Evolutionary conservation across 768 basidiomycete genomes (phyloP).

Genomic region (Aureoboletus auriporus): DNA sequence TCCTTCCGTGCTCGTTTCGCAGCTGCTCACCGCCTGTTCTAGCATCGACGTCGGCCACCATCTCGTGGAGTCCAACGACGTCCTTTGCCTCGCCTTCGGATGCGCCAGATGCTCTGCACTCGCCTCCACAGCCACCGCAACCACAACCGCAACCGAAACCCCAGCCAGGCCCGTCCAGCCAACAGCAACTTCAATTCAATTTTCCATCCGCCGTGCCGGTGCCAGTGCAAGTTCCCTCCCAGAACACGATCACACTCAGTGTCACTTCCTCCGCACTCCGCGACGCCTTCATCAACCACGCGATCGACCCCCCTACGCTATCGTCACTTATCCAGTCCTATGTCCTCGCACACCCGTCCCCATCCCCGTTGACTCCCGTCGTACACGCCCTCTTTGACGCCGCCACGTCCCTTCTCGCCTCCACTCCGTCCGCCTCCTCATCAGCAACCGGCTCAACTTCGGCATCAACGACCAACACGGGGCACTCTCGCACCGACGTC

Average conservation of each 20-base stretch:
- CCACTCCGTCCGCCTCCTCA: conserved; percentile 17
- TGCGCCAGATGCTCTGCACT: conserved; percentile 18
- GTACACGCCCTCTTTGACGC: conserved; percentile 56
- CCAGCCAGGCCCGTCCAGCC: conserved; percentile 27
- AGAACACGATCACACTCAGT: conserved; percentile 22
- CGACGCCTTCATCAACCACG: conserved; percentile 31
- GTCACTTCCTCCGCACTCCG: conserved; percentile 27
- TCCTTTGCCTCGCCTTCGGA: conserved; percentile 32
- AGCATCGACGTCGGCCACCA: conserved; percentile 20
- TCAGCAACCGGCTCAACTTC: conserved; percentile 32
- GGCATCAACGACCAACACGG: conserved; percentile 17
- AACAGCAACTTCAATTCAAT: conserved; percentile 43
- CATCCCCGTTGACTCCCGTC: conserved; percentile 47
- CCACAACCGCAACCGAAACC: conserved; percentile 20
- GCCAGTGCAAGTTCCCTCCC: conserved; percentile 21
- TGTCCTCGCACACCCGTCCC: conserved; percentile 44
- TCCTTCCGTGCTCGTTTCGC: not conserved
- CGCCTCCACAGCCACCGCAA: conserved; percentile 2
- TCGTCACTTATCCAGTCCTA: conserved; percentile 53
- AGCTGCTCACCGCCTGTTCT: not conserved
- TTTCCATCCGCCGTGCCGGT: conserved; percentile 46
- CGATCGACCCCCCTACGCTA: conserved; percentile 44
- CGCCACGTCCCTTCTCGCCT: conserved; percentile 23
- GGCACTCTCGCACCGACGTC: conserved; percentile 8
- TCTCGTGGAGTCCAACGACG: conserved; percentile 39